Evolutionary conservation across 306 rosid genomes (phyloP).

Genomic region (Cucurbita pepo): DNA sequence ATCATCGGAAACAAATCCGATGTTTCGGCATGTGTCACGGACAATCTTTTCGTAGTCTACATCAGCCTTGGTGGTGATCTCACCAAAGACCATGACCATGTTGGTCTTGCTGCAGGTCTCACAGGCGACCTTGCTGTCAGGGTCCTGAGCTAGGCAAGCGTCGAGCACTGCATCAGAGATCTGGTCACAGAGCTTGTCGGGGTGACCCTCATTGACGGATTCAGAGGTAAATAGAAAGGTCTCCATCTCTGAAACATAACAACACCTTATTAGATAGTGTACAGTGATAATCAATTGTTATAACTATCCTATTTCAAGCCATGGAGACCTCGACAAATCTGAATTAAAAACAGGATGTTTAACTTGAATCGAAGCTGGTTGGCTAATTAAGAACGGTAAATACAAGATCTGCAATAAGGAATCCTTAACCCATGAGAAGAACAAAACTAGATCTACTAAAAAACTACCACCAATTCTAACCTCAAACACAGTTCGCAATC

Average conservation of each 20-base stretch:
- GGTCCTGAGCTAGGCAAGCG: slow-evolving; percentile 92
- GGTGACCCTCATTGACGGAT: slow-evolving; percentile 98
- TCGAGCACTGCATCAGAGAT: slow-evolving; percentile 98
- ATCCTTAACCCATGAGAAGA: neutral
- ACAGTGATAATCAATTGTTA: neutral
- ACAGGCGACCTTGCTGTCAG: slow-evolving; percentile 99
- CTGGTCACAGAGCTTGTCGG: slow-evolving; percentile 99
- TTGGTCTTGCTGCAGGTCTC: slow-evolving; percentile 98
- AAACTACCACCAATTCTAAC: neutral
- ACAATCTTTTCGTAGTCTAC: slow-evolving; percentile 94
- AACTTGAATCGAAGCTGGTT: neutral
- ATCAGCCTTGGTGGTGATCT: slow-evolving; percentile 95
- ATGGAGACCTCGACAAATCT: neutral
- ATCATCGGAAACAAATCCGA: slow-evolving; percentile 83
- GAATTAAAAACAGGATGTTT: neutral
- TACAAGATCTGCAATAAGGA: neutral
- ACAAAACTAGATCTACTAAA: neutral
- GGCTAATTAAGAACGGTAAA: neutral
- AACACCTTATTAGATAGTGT: slow-evolving; percentile 2
- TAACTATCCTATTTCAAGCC: neutral
- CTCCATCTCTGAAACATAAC: slow-evolving; percentile 61
- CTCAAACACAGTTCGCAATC: neutral
- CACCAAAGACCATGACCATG: slow-evolving; percentile 99
- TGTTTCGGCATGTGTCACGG: slow-evolving; percentile 79
- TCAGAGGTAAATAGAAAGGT: slow-evolving; percentile 93